Evolutionary conservation across 2,329 filamentous ascomycete genomes (phyloP).

Genomic region (Botrytis porri): DNA sequence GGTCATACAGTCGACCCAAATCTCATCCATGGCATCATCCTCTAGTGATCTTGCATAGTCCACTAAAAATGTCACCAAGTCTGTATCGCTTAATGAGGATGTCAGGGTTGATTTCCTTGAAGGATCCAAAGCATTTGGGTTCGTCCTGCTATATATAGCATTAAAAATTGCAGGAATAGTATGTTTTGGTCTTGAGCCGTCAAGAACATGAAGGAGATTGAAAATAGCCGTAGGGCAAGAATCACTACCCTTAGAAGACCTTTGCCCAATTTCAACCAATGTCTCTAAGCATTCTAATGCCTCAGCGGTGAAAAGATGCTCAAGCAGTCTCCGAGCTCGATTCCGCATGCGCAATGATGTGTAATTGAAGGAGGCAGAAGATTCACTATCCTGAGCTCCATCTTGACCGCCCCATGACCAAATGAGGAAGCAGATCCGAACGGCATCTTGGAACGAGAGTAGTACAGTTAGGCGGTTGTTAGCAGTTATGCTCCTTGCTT

Average conservation of each 20-base stretch:
- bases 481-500: slow-evolving; percentile 78
- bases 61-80: slow-evolving; percentile 84
- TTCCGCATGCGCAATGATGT: slow-evolving; percentile 90
- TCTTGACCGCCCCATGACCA: slow-evolving; percentile 88
- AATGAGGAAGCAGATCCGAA: slow-evolving; percentile 86
- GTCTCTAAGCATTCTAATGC: slow-evolving; percentile 92
- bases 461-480: slow-evolving; percentile 92
- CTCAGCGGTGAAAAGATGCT: slow-evolving; percentile 90
- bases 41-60: slow-evolving; percentile 88
- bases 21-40: slow-evolving; percentile 97
- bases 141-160: slow-evolving; percentile 91
- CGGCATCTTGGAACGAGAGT: slow-evolving; percentile 94
- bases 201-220: slow-evolving; percentile 83
- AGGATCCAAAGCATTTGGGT: slow-evolving; percentile 74
- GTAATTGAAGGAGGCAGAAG: slow-evolving; percentile 80
- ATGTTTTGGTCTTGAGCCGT: slow-evolving; percentile 85
- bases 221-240: slow-evolving; percentile 66
- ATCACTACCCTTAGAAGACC: slow-evolving; percentile 46
- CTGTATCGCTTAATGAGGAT: slow-evolving; percentile 75
- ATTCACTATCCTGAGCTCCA: slow-evolving; percentile 60
- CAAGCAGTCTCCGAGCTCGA: slow-evolving; percentile 78
- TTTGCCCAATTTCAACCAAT: slow-evolving; percentile 78
- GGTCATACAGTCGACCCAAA: slow-evolving; percentile 90
- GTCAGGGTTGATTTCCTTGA: slow-evolving; percentile 84
- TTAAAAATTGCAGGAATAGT: slow-evolving; percentile 94